phyloP scores from a whole-genome alignment of 2,329 filamentous ascomycete species.

The Ophiostoma ips region DNA sequence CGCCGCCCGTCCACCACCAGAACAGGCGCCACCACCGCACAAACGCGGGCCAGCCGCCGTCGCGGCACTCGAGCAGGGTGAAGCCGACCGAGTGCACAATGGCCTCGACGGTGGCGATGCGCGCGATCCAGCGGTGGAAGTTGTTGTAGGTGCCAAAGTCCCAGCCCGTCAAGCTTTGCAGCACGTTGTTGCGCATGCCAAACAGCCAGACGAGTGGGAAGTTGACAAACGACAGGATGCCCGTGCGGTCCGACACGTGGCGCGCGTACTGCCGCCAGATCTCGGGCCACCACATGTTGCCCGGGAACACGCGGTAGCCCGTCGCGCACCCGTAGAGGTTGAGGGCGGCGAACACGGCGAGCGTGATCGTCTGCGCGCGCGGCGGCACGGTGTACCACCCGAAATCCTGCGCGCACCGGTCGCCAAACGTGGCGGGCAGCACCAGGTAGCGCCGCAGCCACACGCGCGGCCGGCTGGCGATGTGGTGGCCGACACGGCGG shows the following conservation, averaged over 20 bases:
- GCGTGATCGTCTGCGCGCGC: conserved; percentile 12
- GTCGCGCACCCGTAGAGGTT: conserved; percentile 9
- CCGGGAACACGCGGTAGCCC: conserved; percentile 12
- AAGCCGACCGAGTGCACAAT: conserved; percentile 47
- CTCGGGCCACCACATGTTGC: conserved; percentile 13
- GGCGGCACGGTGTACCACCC: conserved; percentile 20
- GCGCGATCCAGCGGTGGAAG: conserved; percentile 53
- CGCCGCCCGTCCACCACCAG: conserved; percentile 8
- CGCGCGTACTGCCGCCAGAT: conserved; percentile 9
- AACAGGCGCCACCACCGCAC: not conserved
- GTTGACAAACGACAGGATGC: conserved; percentile 12
- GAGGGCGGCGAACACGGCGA: conserved; percentile 8
- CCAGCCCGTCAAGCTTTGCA: conserved; percentile 56
- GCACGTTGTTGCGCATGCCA: conserved; percentile 49
- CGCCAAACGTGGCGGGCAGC: conserved; percentile 26
- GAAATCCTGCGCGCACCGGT: conserved; percentile 28
- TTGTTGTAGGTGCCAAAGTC: conserved; percentile 51
- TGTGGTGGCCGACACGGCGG: not conserved
- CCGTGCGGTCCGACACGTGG: conserved; percentile 15
- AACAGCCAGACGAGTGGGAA: conserved; percentile 30
- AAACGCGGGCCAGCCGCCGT: not conserved
- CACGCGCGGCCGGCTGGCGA: conserved; percentile 2
- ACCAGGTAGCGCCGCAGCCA: conserved; percentile 9
- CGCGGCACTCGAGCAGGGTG: conserved; percentile 24
- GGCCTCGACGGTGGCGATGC: conserved; percentile 46